These are phyloP conservation scores for Metarhizium brunneum DNA, from an alignment of 2,329 filamentous ascomycete genomes.

Conservation along the genomic window DNA sequence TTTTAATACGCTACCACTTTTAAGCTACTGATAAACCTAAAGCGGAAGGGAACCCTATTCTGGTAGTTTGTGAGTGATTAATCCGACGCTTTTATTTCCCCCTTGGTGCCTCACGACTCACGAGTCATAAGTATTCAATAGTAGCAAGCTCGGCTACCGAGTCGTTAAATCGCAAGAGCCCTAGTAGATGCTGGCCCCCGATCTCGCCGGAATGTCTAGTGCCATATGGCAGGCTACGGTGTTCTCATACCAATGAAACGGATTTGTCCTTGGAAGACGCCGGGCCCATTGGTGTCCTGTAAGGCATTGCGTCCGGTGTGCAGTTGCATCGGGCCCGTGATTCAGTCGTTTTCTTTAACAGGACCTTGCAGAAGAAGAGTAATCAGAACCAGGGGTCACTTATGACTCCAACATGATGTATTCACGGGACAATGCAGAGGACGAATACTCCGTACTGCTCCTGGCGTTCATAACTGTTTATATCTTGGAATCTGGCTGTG, in stretches of 20 bases:
- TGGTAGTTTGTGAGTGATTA: neutral
- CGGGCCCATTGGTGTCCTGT: neutral
- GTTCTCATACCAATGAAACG: neutral
- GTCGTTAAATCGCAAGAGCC: neutral
- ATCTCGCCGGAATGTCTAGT: neutral
- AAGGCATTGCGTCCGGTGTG: neutral
- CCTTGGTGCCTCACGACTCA: neutral
- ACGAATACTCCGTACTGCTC: neutral
- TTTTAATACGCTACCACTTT: neutral
- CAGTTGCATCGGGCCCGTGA: neutral
- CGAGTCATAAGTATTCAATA: neutral
- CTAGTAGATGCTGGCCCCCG: neutral
- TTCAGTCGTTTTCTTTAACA: neutral
- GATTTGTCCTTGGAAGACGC: neutral
- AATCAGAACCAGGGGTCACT: neutral
- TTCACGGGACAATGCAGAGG: neutral
- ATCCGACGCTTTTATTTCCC: neutral
- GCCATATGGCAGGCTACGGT: neutral
- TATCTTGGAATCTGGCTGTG: neutral
- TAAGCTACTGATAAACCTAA: neutral
- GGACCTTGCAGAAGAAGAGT: neutral
- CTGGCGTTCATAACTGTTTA: neutral
- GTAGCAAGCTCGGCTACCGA: neutral
- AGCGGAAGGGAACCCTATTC: neutral
- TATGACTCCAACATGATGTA: neutral